Evolutionary conservation across 2,329 filamentous ascomycete species (phyloP).

Genomic region (Sphaerostilbella broomeana): DNA sequence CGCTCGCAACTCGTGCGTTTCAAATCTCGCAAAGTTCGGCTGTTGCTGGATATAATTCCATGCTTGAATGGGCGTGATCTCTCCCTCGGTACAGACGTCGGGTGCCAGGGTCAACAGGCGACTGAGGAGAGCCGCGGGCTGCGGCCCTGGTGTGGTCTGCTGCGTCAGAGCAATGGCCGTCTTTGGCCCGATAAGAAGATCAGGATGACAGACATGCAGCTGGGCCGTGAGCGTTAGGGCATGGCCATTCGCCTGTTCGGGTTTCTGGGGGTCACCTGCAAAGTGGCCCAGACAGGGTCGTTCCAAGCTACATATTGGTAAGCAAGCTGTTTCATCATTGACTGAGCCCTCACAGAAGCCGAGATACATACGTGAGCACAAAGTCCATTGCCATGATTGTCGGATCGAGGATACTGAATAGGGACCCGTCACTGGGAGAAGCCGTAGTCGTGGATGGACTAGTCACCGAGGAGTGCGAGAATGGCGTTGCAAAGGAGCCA

Average conservation of each 20-base stretch:
- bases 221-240: constrained; percentile 22
- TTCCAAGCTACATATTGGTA: constrained; percentile 20
- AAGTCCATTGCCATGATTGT: constrained; percentile 26
- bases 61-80: constrained; percentile 34
- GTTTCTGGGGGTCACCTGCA: constrained; percentile 20
- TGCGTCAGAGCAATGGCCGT: constrained; percentile 10
- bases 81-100: constrained; percentile 24
- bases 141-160: constrained; percentile 16
- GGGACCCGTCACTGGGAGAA: background rate
- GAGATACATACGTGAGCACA: constrained; percentile 23
- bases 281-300: constrained; percentile 24
- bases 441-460: background rate
- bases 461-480: too few species aligned
- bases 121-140: constrained; percentile 18
- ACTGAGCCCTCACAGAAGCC: too few species aligned
- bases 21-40: constrained; percentile 26
- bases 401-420: constrained; percentile 20
- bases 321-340: background rate
- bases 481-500: too few species aligned
- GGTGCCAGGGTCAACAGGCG: constrained; percentile 19
- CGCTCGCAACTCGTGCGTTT: constrained; percentile 20
- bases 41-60: constrained; percentile 30
- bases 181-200: background rate
- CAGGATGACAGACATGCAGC: constrained; percentile 7
- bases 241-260: constrained; percentile 21